A percentile compares a stretch with the other conserved stretches of the same genome.
Conservation (phyloP, 2,329 filamentous ascomycete genomes). For the Akanthomyces muscarius region DNA sequence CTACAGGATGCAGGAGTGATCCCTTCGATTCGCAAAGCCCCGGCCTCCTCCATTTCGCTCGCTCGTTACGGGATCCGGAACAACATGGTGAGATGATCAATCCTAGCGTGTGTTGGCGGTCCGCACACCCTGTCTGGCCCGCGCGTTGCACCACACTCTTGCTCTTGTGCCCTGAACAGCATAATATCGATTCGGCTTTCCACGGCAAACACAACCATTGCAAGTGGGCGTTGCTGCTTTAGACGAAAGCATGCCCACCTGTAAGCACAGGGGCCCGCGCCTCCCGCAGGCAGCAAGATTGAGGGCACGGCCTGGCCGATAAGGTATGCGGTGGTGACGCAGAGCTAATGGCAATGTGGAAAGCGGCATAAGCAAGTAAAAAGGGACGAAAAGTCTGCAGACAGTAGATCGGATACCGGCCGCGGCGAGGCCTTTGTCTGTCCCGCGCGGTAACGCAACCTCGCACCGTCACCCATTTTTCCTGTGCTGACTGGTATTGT, state of each 20-base stretch:
- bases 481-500: not conserved
- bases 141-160: not conserved
- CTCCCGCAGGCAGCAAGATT: constrained; percentile 11
- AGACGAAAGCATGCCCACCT: not conserved
- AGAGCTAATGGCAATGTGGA: not conserved
- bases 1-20: not conserved
- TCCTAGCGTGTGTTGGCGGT: not conserved
- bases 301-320: constrained; percentile 10
- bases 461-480: not conserved
- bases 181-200: constrained; percentile 1
- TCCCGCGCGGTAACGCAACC: not conserved
- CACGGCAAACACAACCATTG: not conserved
- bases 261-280: constrained; percentile 1
- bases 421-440: not conserved
- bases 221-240: not conserved
- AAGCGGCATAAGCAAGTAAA: constrained; percentile 1
- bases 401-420: constrained; percentile 14
- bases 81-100: not conserved
- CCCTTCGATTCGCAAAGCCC: not conserved
- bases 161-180: not conserved
- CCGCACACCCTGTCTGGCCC: constrained; percentile 2
- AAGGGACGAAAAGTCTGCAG: not conserved
- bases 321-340: not conserved
- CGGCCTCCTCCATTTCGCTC: not conserved
- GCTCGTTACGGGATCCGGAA: not conserved